Evolutionary conservation across 176 grass and related monocot species (phyloP).

Genomic region (Musa schizocarpa): DNA sequence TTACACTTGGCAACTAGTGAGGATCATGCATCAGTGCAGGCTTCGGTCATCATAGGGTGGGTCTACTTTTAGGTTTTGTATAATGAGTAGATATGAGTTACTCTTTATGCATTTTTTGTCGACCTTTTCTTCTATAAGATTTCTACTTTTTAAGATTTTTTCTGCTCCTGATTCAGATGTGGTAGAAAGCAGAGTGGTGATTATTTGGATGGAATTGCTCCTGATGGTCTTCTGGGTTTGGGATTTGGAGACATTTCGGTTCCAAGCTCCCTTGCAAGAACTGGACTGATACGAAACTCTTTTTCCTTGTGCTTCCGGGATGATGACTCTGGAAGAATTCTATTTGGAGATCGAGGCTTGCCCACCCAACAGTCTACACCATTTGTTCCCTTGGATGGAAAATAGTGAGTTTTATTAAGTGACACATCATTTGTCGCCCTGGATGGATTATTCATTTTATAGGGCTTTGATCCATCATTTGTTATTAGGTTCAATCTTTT

Average conservation of each 20-base stretch:
- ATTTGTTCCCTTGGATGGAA: conserved; percentile 73
- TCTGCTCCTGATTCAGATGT: conserved; percentile 44
- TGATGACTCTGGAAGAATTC: conserved; percentile 76
- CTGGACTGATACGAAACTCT: conserved; percentile 68
- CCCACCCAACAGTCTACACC: conserved; percentile 73
- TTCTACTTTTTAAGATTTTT: background rate
- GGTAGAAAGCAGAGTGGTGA: conserved; percentile 82
- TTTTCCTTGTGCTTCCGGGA: conserved; percentile 87
- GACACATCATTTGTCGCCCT: background rate
- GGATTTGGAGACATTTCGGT: conserved; percentile 77
- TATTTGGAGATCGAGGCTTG: conserved; percentile 77
- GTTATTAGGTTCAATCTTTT: background rate
- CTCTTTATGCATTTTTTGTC: background rate
- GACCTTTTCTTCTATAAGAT: background rate
- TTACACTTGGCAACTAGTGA: conserved; percentile 59
- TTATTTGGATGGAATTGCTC: conserved; percentile 81
- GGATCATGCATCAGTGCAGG: conserved; percentile 44
- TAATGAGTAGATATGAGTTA: background rate
- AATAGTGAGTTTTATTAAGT: conserved; percentile 48
- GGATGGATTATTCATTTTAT: background rate
- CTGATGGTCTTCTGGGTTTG: conserved; percentile 82
- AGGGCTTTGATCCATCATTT: conserved; percentile 7
- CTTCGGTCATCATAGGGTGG: conserved; percentile 92
- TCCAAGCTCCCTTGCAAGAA: conserved; percentile 78
- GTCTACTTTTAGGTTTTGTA: background rate